Base-by-base conservation (phyloP, 768 basidiomycete species). In the Fibroporia radiculosa region DNA sequence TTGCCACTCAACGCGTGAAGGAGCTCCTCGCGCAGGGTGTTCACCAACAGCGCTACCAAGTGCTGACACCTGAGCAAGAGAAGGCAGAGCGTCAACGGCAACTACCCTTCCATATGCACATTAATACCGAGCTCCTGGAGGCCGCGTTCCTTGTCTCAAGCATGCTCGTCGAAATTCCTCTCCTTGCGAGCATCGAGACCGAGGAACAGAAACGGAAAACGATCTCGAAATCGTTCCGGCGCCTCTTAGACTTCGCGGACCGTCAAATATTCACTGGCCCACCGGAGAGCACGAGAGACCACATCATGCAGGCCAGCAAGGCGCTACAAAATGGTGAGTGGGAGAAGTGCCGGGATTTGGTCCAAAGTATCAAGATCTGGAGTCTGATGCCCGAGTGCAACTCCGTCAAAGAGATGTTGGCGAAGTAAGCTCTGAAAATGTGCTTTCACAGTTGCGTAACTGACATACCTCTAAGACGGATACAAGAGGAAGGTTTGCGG, bases 51-150 rank as follows among this genome's bases (percentile, higher is more conserved):
- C 80, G 93, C 26, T 95, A 82, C 72, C 85, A 89, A 54, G 76
- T 79, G 7, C 69, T 93, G 47, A 79, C 85, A 11, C 91, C 91
- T 1, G 96, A 99, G 64, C 96, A 99, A 66, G 96, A 99, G 63
- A 88, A 93, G 60, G 82, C 93, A 2, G 96, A 99, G 64, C 89
- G 93, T 53, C 84, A 92, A 53, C 79, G 96, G 26, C 91, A 97
- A 56, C 74, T 99, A 19, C 96, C 96, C 23, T 99, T 98, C 83
- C 96, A 99, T 65, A 88, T 98, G 86, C 96, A 99, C 66, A 93
- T 98, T 67, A 99, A 98, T 69, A 91, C 96, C 12, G 96, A 98
- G 65, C 73, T 99, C 7, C 72, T 98, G 44, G 96, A 98, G 65
- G 93, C 93, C 16, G 96, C 92, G 1, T 99, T 98, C 73, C 75